phyloP scores from a whole-genome alignment of 2,329 filamentous ascomycete species.

The Pseudocercospora crystallina region DNA sequence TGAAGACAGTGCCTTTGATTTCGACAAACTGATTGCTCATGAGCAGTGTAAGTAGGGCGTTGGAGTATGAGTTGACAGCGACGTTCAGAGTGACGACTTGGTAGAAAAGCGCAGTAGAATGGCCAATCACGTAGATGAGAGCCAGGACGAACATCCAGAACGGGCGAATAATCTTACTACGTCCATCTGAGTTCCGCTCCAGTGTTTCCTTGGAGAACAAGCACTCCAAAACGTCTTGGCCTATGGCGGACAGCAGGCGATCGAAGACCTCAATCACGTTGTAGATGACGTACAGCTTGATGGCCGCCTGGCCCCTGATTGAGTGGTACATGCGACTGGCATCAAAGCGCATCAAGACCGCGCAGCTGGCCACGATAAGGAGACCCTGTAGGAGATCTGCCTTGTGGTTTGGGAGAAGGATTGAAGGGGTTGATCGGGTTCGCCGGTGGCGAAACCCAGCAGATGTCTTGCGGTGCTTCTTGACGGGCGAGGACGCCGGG shows the following conservation, averaged over 20 bases:
- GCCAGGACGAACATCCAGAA: constrained; percentile 89
- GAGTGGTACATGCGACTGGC: constrained; percentile 98
- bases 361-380: constrained; percentile 81
- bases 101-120: constrained; percentile 88
- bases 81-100: constrained; percentile 98
- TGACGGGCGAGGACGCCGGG: constrained; percentile 11
- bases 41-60: constrained; percentile 85
- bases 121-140: constrained; percentile 81
- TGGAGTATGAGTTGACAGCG: constrained; percentile 97
- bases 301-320: constrained; percentile 91
- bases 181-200: constrained; percentile 80
- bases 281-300: constrained; percentile 98
- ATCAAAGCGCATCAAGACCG: constrained; percentile 84
- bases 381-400: constrained; percentile 90
- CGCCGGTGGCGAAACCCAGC: constrained; percentile 62
- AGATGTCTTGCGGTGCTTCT: constrained; percentile 27
- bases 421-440: constrained; percentile 81
- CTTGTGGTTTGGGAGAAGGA: constrained; percentile 83
- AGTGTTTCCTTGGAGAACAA: constrained; percentile 91
- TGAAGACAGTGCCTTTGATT: constrained; percentile 98
- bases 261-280: constrained; percentile 94
- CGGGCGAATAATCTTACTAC: constrained; percentile 85
- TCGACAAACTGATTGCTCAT: constrained; percentile 98
- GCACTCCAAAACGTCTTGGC: constrained; percentile 94
- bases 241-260: constrained; percentile 82